Evolutionary conservation across 1,139 yeast species (phyloP), one percentile per base, ranked within the genome.

Genomic region (Kazachstania sp.): DNA sequence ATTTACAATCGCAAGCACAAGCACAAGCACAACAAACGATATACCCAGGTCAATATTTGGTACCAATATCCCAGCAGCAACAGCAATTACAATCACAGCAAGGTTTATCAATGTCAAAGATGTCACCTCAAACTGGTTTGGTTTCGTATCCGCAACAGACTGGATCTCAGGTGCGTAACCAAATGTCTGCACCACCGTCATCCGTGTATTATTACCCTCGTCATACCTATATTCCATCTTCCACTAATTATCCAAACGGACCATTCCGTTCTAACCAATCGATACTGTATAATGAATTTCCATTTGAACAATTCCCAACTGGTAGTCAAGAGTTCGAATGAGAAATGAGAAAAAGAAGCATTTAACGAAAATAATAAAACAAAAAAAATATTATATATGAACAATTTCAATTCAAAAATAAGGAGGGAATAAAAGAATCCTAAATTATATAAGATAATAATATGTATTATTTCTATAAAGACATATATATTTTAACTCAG

Each of bases 51-150:
- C 45, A 37, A 28, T 38, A 38, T 23, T 3, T 31, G 7, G 34
- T 43, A 11, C 45, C 37, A 18, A 26, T 20, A 39, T 12, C 38
- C 2, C 44, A 41, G 8, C 42, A 29, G n/a, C 39, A 34, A 12
- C 45, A 35, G 39, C 47, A 37, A 37, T 15, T 6, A 20, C 52
- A 49, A 26, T 35, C 45, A 28, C 54, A 53, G 28, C 54, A 40
- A 30, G 41, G 41, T 5, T 30, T 28, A 12, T 20, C 41, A 8
- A n/a, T 38, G 30, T 38, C 41, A 9, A 38, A 38, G 30, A 28
- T 26, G 41, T 30, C 41, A 38, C 20, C 32, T 2, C 41, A 54
- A 39, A 28, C 46, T 13, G 30, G 37, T 19, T 30, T 30, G 28
- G n/a, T 16, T 28, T 16, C 44, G 31, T 30, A 30, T 18, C 29